A percentile compares a stretch with the other conserved stretches of the same genome.
Conservation (phyloP, 192 early-diverging fungal species). For the Coemansia sp. region DNA sequence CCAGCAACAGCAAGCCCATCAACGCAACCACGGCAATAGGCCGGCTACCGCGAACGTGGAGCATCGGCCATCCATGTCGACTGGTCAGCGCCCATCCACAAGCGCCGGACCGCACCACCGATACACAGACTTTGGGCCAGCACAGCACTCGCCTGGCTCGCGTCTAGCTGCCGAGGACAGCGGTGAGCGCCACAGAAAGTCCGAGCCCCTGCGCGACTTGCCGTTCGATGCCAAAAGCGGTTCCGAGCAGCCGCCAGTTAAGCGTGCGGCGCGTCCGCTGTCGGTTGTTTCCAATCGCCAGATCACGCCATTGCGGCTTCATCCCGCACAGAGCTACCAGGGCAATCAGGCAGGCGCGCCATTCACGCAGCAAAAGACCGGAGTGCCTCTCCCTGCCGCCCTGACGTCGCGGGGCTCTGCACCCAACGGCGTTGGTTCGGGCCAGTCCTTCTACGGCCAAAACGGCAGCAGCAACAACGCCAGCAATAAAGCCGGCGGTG, state of each 20-base stretch:
- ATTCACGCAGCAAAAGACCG: constrained; percentile 21
- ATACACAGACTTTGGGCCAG: constrained; percentile 48
- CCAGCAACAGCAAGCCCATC: constrained; percentile 5
- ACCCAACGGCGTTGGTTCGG: constrained; percentile 11
- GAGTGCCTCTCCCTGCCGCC: constrained; percentile 38
- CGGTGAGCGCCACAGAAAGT: constrained; percentile 39
- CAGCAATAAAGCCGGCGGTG: constrained; percentile 12
- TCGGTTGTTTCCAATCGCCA: constrained; percentile 44
- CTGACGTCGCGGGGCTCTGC: constrained; percentile 38
- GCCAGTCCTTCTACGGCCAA: neutral
- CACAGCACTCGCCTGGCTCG: constrained; percentile 9
- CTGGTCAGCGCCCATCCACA: constrained; percentile 42
- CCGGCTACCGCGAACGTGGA: constrained; percentile 35
- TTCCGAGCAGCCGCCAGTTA: neutral
- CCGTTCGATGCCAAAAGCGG: constrained; percentile 19
- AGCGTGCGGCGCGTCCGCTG: constrained; percentile 34
- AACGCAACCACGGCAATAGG: constrained; percentile 14
- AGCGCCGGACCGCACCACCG: constrained; percentile 43
- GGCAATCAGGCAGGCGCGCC: constrained; percentile 16
- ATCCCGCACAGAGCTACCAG: constrained; percentile 39
- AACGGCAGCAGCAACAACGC: constrained; percentile 6
- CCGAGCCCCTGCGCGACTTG: constrained; percentile 38
- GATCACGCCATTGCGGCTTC: constrained; percentile 38
- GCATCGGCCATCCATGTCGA: constrained; percentile 10
- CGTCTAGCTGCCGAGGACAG: constrained; percentile 10